Base-by-base conservation (phyloP, 345 rosid species). In the Syzygium aromaticum region DNA sequence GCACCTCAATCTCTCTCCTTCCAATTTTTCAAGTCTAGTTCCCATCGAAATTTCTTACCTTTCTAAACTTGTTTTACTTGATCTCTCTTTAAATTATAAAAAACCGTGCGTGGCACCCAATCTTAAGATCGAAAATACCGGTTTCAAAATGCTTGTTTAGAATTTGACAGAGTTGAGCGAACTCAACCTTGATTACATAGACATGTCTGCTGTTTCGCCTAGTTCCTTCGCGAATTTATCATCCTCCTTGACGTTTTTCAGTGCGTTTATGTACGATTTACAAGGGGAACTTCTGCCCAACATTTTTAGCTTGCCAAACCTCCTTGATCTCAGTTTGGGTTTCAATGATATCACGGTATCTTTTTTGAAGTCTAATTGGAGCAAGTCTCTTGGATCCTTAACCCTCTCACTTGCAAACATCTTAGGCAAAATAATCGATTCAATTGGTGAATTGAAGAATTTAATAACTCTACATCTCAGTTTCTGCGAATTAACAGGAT, bases 181-280 rank as follows among this genome's bases (percentile, higher is more conserved):
- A 13, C 5, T 63, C 28, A 13, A 6, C 17, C 73, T 63, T 3
- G 9, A 14, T 63, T 3, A 0, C 1, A 3, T 63, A n/a, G 19
- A n/a, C 73, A 63, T 63, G 73, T 63, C 38, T 63, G 2, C 19
- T n/a, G 2, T 63, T 28, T 63, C 10, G 19, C 19, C 33, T 0
- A n/a, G 5, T 63, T 63, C 73, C 15, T 63, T 63, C 2, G 0
- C n/a, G 73, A 63, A 63, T 63, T n/a, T 63, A 14, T 63, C 73
- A n/a, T 63, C 73, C 5, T n/a, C 73, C 73, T 63, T 63, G 73
- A 63, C 19, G 0, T 8, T 30, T 28, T 64, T 64, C 6, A 64
- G 1, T 16, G 77, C 1, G 3, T 0, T 0, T 15, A 0, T 0
- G 0, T 30, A 43, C 23, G 0, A 0, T 0, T 64, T 30, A 64